Conservation (phyloP, 2,329 filamentous ascomycete genomes). For the Penicillium sp. region DNA sequence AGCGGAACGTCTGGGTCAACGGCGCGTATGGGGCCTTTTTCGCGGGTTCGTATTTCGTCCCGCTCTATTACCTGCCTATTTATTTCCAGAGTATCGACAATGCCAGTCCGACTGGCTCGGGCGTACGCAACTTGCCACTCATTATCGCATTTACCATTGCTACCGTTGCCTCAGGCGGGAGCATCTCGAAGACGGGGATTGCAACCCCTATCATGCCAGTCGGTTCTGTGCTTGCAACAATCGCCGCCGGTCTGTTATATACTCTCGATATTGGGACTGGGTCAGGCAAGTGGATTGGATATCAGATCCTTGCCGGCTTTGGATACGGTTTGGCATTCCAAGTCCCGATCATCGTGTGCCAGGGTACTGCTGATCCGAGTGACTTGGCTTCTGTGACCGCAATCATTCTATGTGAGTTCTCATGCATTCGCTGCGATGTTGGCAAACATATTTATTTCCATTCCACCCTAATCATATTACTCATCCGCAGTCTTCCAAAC, state of each 20-base stretch:
- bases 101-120: conserved; percentile 36
- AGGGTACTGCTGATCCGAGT: conserved; percentile 3
- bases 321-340: conserved; percentile 24
- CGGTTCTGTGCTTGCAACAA: too few relatives aligned
- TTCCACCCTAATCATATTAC: not conserved
- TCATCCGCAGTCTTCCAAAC: conserved; percentile 3
- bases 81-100: conserved; percentile 47
- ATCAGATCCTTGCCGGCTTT: not conserved
- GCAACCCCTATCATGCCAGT: too few relatives aligned
- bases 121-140: conserved; percentile 36
- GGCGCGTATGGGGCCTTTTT: conserved; percentile 40
- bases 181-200: too few relatives aligned
- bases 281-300: too few relatives aligned
- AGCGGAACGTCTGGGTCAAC: conserved; percentile 36
- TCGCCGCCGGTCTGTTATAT: too few relatives aligned
- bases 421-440: too few relatives aligned
- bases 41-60: conserved; percentile 36
- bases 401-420: not conserved
- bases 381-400: not conserved
- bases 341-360: conserved; percentile 24
- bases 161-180: too few relatives aligned
- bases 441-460: too few relatives aligned
- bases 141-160: too few relatives aligned
- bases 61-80: conserved; percentile 50
- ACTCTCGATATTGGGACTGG: too few relatives aligned